These are phyloP conservation scores for Ophiostoma sp. DNA, from an alignment of 2,329 filamentous ascomycete species.

Conservation along the genomic window DNA sequence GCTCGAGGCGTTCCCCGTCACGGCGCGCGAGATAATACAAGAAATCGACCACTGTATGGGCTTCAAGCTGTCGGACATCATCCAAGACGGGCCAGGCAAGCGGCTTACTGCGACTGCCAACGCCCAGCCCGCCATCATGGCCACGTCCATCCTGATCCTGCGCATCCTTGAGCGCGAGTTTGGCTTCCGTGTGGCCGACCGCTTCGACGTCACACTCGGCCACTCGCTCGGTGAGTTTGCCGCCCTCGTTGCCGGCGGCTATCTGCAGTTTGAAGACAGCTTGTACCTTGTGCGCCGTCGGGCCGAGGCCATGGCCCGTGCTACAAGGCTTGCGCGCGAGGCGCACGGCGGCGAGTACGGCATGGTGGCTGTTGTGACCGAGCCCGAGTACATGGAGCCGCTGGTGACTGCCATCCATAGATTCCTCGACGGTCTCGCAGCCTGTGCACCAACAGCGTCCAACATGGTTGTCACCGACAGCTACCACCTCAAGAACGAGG, in stretches of 20 bases:
- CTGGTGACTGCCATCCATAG: slow-evolving; percentile 71
- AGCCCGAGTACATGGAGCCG: slow-evolving; percentile 65
- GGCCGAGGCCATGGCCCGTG: slow-evolving; percentile 77
- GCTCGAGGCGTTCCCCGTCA: slow-evolving; percentile 78
- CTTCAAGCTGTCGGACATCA: slow-evolving; percentile 69
- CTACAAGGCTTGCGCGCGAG: slow-evolving; percentile 60
- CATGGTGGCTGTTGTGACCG: slow-evolving; percentile 90
- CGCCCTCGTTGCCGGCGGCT: slow-evolving; percentile 77
- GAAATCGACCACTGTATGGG: slow-evolving; percentile 77
- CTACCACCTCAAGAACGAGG: slow-evolving; percentile 5
- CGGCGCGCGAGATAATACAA: slow-evolving; percentile 69
- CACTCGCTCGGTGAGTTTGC: slow-evolving; percentile 93
- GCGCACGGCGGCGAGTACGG: slow-evolving; percentile 76
- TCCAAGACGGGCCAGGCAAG: slow-evolving; percentile 72
- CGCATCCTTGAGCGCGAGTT: slow-evolving; percentile 83
- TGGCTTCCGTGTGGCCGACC: slow-evolving; percentile 63
- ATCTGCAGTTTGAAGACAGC: slow-evolving; percentile 72
- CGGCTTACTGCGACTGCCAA: slow-evolving; percentile 76
- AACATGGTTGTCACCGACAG: background rate
- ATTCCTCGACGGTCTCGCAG: slow-evolving; percentile 68
- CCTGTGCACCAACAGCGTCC: slow-evolving; percentile 55
- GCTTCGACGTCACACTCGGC: slow-evolving; percentile 77
- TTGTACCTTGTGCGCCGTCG: slow-evolving; percentile 69
- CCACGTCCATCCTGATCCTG: slow-evolving; percentile 83
- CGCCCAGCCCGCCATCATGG: slow-evolving; percentile 94